Evolutionary conservation across 495 filamentous ascomycete species (phyloP), one percentile per base, ranked within the genome.

Genomic region (Bryoglossum gracile): DNA sequence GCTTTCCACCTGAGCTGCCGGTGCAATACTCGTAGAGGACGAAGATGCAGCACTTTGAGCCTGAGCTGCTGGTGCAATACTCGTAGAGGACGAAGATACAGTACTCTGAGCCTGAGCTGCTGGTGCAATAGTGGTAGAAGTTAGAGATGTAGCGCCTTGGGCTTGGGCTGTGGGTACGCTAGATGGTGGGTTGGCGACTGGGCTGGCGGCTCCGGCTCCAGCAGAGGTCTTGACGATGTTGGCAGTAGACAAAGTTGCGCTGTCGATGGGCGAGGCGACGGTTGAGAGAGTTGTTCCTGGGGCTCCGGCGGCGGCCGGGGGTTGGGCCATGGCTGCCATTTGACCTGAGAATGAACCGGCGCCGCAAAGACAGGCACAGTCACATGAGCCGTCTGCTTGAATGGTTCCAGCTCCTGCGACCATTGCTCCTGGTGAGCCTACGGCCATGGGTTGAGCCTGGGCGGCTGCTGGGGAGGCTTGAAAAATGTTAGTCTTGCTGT

Each of bases 331-430:
- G 5, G 42, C 37, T 22, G 14, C 38, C 11, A 17, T 26, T 3
- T 33, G 23, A n/a, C n/a, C n/a, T n/a, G 79, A 75, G 67, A 81
- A 83, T 18, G 62, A 64, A 30, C 65, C 73, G 36, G 65, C 61
- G 32, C 70, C 71, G 64, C 81, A 84, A 33, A 73, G 62, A 54
- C 80, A 82, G 10, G 73, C 67, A 59, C 81, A 84, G 21, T 70
- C 56, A 64, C 81, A 83, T 35, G 66, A 37, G 40, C 55, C 53
- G 30, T 59, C 47, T 38, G 62, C 52, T 24, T 59, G 55, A 24
- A 64, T 58, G 46, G 62, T 62, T 49, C 54, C 60, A 26, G 59
- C 44, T 18, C 60, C 59, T 16, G 41, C 53, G 18, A 62, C 57
- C 17, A 55, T 50, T 23, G 56, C 57, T 22, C 59, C 62, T 34